phyloP scores from a whole-genome alignment of 352 stramenopile genomes.

The Sclerospora graminicola region DNA sequence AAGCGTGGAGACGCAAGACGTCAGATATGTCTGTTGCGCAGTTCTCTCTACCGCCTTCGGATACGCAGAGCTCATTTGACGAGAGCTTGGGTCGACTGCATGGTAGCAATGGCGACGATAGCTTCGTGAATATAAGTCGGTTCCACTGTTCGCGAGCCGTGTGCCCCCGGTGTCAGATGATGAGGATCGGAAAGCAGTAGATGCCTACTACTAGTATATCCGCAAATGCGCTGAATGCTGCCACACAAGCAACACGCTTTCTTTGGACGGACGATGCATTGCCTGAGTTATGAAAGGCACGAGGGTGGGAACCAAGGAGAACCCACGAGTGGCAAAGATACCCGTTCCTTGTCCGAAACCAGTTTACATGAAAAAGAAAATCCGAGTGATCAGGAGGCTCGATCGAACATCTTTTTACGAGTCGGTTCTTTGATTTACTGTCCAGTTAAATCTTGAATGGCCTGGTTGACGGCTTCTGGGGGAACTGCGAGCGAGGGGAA shows the following conservation, averaged over 20 bases:
- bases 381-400: neutral
- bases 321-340: neutral
- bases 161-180: constrained; percentile 5
- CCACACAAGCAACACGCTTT: too few species aligned
- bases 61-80: constrained; percentile 52
- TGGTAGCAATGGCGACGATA: constrained; percentile 18
- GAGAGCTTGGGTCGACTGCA: constrained; percentile 25
- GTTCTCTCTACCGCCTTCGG: constrained; percentile 49
- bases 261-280: too few species aligned
- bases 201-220: constrained; percentile 28
- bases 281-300: too few species aligned
- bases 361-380: neutral
- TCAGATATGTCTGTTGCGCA: constrained; percentile 27
- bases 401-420: constrained; percentile 20
- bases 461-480: too few species aligned
- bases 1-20: constrained; percentile 14
- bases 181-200: constrained; percentile 8
- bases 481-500: constrained; percentile 5
- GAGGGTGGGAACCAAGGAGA: too few species aligned
- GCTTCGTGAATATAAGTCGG: constrained; percentile 45
- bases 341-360: neutral
- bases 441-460: constrained; percentile 31
- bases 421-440: constrained; percentile 35
- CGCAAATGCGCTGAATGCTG: constrained; percentile 1
- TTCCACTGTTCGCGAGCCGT: constrained; percentile 45